Percentiles rank a stretch among this genome's conserved stretches.
Evolutionary conservation across 495 filamentous ascomycete genomes (phyloP).

Genomic region (Bacidia gigantensis): DNA sequence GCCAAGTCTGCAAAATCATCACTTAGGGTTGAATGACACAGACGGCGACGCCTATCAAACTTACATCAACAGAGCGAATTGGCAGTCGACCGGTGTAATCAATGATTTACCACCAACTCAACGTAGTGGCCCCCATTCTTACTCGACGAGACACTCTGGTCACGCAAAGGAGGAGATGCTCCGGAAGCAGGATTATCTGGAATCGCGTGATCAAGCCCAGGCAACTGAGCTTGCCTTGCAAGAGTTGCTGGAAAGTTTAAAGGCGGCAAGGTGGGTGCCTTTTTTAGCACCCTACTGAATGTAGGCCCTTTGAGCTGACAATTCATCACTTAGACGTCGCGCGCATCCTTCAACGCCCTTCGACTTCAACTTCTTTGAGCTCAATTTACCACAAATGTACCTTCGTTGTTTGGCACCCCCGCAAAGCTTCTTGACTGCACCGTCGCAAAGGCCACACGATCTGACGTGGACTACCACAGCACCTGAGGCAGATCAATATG

Average conservation of each 20-base stretch:
- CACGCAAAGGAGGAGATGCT: slow-evolving; percentile 16
- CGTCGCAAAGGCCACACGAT: slow-evolving; percentile 50
- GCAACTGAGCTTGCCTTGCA: slow-evolving; percentile 75
- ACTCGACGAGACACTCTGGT: slow-evolving; percentile 11
- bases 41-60: slow-evolving; percentile 32
- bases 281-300: slow-evolving; percentile 3
- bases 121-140: slow-evolving; percentile 22
- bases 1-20: slow-evolving; percentile 14
- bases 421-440: slow-evolving; percentile 53
- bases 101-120: slow-evolving; percentile 50
- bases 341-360: slow-evolving; percentile 45
- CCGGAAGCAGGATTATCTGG: slow-evolving; percentile 25
- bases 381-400: slow-evolving; percentile 70
- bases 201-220: slow-evolving; percentile 55
- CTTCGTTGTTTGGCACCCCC: slow-evolving; percentile 68
- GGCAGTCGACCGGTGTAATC: slow-evolving; percentile 72
- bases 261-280: slow-evolving; percentile 59
- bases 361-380: slow-evolving; percentile 65
- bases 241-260: slow-evolving; percentile 64
- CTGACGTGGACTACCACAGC: slow-evolving; percentile 62
- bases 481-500: slow-evolving; percentile 54
- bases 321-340: slow-evolving; percentile 18
- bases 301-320: not conserved
- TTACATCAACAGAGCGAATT: slow-evolving; percentile 49
- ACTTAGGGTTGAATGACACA: slow-evolving; percentile 20